Percentiles rank a stretch among this genome's conserved stretches.
Conservation (phyloP, 371 early-diverging fungal genomes). For the Mortierella sp. region DNA sequence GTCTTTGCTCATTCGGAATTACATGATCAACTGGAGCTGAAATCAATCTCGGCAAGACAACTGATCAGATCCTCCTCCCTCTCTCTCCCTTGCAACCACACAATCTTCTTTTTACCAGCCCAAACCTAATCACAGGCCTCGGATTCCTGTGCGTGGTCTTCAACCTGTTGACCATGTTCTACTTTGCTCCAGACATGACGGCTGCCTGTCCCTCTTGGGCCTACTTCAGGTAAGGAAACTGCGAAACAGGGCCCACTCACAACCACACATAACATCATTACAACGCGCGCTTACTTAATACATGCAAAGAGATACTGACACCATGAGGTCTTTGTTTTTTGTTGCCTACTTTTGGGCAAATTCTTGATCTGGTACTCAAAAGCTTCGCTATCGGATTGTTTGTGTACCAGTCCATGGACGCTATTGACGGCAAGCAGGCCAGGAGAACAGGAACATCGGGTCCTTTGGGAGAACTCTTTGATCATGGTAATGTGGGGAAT, state of each 20-base stretch:
- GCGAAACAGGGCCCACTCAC: background rate
- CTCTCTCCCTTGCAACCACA: too few species aligned
- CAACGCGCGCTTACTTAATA: too few species aligned
- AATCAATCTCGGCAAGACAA: background rate
- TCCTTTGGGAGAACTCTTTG: slow-evolving; percentile 96
- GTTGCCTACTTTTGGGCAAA: background rate
- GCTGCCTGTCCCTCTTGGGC: slow-evolving; percentile 87
- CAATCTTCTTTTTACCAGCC: slow-evolving; percentile 58
- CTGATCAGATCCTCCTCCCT: background rate
- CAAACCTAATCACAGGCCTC: slow-evolving; percentile 96
- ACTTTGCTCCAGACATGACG: slow-evolving; percentile 78
- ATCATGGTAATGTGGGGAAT: slow-evolving; percentile 89
- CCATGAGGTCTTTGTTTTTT: too few species aligned
- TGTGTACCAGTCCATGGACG: slow-evolving; percentile 96
- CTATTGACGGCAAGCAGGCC: slow-evolving; percentile 99
- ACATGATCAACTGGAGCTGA: background rate
- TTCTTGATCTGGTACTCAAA: background rate
- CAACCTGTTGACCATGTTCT: slow-evolving; percentile 74
- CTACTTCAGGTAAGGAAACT: slow-evolving; percentile 69
- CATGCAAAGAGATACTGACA: background rate
- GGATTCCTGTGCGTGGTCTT: slow-evolving; percentile 90
- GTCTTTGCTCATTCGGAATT: slow-evolving; percentile 14
- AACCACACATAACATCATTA: too few species aligned
- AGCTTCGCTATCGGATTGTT: slow-evolving; percentile 91
- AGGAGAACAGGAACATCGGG: slow-evolving; percentile 90